Evolutionary conservation across 2,329 filamentous ascomycete species (phyloP).

Genomic region (Pseudocercospora ulei): DNA sequence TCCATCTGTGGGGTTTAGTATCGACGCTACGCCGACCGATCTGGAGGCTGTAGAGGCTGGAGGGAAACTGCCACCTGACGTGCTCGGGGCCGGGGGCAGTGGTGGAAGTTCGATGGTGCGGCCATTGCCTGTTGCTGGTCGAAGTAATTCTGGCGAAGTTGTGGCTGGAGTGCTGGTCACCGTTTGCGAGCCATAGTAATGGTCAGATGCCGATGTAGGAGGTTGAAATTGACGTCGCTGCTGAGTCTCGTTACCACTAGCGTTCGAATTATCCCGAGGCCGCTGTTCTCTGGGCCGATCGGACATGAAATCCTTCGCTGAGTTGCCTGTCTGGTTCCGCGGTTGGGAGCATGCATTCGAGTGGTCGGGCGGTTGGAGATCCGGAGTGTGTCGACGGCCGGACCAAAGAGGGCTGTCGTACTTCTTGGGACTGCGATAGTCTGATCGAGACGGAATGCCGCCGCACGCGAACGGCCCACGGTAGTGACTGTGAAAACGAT

Average conservation of each 20-base stretch:
- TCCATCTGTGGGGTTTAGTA: conserved; percentile 39
- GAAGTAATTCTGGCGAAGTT: conserved; percentile 15
- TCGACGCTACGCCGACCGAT: conserved; percentile 39
- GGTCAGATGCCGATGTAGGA: conserved; percentile 12
- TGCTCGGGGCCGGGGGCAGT: conserved; percentile 23
- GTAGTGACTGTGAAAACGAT: conserved; percentile 26
- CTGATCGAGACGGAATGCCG: conserved; percentile 10
- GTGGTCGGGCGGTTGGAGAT: conserved; percentile 19
- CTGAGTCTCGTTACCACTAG: conserved; percentile 16
- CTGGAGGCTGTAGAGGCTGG: conserved; percentile 31
- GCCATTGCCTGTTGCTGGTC: conserved; percentile 18
- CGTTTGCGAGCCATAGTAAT: conserved; percentile 15
- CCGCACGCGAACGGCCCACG: conserved; percentile 17
- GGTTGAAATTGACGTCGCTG: conserved; percentile 12
- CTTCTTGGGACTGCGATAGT: conserved; percentile 11
- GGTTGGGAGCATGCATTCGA: conserved; percentile 31
- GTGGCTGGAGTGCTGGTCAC: conserved; percentile 11
- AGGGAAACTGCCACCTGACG: conserved; percentile 20
- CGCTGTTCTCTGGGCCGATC: conserved; percentile 26
- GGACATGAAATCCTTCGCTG: conserved; percentile 34
- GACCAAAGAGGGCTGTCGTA: conserved; percentile 11
- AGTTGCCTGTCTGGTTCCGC: conserved; percentile 23
- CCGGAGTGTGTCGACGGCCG: conserved; percentile 16
- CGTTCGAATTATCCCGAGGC: conserved; percentile 23
- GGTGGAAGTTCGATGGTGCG: conserved; percentile 30